Evolutionary conservation across 805 yeast species (phyloP).

Genomic region (Aciculoconidium aculeatum): DNA sequence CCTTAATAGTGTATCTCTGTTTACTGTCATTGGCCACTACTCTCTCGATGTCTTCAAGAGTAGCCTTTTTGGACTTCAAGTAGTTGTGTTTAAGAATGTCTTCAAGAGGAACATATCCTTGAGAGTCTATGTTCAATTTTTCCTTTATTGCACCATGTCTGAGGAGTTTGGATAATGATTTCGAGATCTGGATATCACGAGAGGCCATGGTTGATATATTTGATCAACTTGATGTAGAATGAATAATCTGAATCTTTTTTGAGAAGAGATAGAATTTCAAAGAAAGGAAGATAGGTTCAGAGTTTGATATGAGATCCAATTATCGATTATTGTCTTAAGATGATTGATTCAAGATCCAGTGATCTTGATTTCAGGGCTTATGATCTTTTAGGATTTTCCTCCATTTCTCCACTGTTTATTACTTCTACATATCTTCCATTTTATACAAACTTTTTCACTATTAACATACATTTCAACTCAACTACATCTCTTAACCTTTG

Average conservation of each 20-base stretch:
- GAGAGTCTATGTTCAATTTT: conserved; percentile 51
- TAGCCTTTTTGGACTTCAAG: conserved; percentile 50
- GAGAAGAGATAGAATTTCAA: no score
- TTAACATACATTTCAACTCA: no score
- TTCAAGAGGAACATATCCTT: conserved; percentile 59
- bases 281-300: no score
- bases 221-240: no score
- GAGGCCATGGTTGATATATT: no score
- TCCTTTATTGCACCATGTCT: conserved; percentile 84
- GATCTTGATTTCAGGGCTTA: no score
- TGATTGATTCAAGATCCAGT: no score
- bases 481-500: conserved; percentile 43
- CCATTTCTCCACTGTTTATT: not conserved
- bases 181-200: conserved; percentile 61
- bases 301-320: no score
- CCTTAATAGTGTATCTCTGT: conserved; percentile 54
- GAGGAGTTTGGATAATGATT: conserved; percentile 66
- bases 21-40: conserved; percentile 67
- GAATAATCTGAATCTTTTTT: not conserved
- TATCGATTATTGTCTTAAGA: no score
- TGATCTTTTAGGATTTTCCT: not conserved
- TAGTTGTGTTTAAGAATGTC: conserved; percentile 53
- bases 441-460: no score
- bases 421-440: conserved; percentile 16
- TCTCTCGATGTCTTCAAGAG: conserved; percentile 49